Percentiles rank a stretch among this genome's conserved stretches.
Conservation (phyloP, 2,329 filamentous ascomycete genomes). For the Achaetomium macrosporum region DNA sequence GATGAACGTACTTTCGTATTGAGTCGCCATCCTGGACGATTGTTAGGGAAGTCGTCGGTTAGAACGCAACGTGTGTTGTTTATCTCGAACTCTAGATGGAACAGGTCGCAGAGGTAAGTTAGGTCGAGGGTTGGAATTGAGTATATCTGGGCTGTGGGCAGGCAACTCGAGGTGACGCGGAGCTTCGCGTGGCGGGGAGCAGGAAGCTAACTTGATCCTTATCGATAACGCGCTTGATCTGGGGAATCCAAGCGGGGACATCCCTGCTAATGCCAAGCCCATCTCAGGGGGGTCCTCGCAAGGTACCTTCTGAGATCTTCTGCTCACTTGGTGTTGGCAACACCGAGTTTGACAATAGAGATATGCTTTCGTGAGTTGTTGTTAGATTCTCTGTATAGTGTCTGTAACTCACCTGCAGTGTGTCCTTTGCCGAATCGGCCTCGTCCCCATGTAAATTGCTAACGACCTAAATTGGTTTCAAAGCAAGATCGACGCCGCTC, state of each 20-base stretch:
- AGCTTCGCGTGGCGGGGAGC: conserved; percentile 16
- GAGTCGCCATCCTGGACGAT: conserved; percentile 43
- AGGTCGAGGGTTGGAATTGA: neutral
- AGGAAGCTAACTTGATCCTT: neutral
- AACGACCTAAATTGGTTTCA: conserved; percentile 1
- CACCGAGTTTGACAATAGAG: too few species aligned
- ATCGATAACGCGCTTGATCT: conserved; percentile 5
- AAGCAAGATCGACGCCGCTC: conserved; percentile 8
- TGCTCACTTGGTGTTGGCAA: too few species aligned
- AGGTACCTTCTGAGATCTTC: too few species aligned
- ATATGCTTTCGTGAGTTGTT: too few species aligned
- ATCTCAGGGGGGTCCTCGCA: neutral
- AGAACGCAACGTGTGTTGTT: neutral
- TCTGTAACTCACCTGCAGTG: too few species aligned
- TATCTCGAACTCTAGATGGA: neutral
- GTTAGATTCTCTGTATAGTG: too few species aligned
- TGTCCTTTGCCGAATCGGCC: too few species aligned
- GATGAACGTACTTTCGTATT: conserved; percentile 46
- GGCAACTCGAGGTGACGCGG: conserved; percentile 26
- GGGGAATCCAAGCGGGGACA: neutral
- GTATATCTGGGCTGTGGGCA: neutral
- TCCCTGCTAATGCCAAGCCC: neutral
- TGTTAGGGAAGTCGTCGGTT: neutral
- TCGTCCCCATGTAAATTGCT: neutral
- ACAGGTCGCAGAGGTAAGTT: neutral